Conservation (phyloP, 495 filamentous ascomycete species). For the Sporormia fimetaria region DNA sequence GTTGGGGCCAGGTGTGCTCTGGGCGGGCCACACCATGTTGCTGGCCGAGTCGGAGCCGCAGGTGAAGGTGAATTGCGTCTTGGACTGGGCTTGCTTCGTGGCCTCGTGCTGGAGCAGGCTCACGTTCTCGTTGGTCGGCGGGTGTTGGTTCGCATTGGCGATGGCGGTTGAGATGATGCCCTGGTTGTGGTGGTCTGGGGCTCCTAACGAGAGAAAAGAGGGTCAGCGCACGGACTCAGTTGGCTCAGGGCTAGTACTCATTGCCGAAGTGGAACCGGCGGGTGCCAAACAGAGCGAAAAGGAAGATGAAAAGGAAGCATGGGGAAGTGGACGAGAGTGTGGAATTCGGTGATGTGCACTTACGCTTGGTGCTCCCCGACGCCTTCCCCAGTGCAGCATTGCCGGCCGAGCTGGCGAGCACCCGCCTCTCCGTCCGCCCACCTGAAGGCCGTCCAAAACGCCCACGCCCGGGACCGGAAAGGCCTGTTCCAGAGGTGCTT, state of each 20-base stretch:
- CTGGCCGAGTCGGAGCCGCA: constrained; percentile 65
- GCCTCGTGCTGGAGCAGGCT: constrained; percentile 64
- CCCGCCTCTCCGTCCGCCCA: constrained; percentile 48
- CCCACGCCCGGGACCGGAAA: constrained; percentile 70
- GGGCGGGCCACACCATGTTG: constrained; percentile 36
- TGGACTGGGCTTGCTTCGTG: constrained; percentile 48
- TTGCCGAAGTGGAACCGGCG: too few relatives aligned
- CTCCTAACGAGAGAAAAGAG: constrained; percentile 26
- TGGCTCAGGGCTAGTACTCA: too few relatives aligned
- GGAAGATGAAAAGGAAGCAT: constrained; percentile 13
- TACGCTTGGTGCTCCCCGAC: constrained; percentile 22
- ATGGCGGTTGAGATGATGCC: constrained; percentile 88
- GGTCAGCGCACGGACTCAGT: constrained; percentile 36
- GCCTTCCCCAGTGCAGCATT: constrained; percentile 42
- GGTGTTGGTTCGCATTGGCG: constrained; percentile 59
- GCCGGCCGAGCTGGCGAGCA: constrained; percentile 48
- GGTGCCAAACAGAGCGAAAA: too few relatives aligned
- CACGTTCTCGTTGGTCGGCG: constrained; percentile 53
- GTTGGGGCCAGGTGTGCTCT: too few relatives aligned
- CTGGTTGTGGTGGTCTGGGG: constrained; percentile 30
- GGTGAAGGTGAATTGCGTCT: constrained; percentile 85
- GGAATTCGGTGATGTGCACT: constrained; percentile 2
- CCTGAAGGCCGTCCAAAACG: constrained; percentile 53
- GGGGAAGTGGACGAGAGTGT: constrained; percentile 5
- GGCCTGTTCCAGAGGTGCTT: constrained; percentile 45